Evolutionary conservation across 1,284 basidiomycete genomes (phyloP).

Genomic region (Irpex lacteus): DNA sequence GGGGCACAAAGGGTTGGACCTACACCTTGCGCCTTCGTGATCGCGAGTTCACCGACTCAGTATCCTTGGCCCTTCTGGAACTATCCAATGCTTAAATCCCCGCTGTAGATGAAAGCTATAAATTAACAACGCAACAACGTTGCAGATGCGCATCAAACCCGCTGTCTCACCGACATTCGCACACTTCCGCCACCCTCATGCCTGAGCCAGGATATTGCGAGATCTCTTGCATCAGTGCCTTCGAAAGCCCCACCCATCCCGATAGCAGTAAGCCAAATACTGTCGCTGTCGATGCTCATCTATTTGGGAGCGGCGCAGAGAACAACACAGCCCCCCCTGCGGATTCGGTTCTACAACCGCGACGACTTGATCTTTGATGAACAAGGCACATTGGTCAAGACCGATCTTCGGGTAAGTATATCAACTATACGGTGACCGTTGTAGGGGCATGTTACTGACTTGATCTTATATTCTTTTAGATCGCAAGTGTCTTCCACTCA

Average conservation of each 20-base stretch:
- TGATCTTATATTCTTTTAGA: neutral
- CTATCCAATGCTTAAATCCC: too few species aligned
- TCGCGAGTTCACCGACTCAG: too few species aligned
- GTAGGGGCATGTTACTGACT: neutral
- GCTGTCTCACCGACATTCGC: too few species aligned
- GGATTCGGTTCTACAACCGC: neutral
- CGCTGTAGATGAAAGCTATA: too few species aligned
- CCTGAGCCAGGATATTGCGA: neutral
- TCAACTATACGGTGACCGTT: neutral
- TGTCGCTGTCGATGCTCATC: neutral
- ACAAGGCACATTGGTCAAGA: neutral
- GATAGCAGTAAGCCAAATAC: neutral
- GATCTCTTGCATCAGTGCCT: neutral
- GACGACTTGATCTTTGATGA: neutral
- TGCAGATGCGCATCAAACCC: too few species aligned
- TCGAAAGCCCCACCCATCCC: neutral
- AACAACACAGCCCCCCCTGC: neutral
- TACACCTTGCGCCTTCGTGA: slow-evolving; percentile 19
- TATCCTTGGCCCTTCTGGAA: too few species aligned
- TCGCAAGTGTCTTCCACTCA: neutral
- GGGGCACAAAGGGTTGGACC: slow-evolving; percentile 40
- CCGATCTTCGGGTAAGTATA: too few species aligned
- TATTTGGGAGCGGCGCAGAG: neutral
- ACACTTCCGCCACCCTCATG: neutral
- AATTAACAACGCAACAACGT: too few species aligned